Conservation (phyloP, 331 rosid genomes). For the Arachis monticola region DNA sequence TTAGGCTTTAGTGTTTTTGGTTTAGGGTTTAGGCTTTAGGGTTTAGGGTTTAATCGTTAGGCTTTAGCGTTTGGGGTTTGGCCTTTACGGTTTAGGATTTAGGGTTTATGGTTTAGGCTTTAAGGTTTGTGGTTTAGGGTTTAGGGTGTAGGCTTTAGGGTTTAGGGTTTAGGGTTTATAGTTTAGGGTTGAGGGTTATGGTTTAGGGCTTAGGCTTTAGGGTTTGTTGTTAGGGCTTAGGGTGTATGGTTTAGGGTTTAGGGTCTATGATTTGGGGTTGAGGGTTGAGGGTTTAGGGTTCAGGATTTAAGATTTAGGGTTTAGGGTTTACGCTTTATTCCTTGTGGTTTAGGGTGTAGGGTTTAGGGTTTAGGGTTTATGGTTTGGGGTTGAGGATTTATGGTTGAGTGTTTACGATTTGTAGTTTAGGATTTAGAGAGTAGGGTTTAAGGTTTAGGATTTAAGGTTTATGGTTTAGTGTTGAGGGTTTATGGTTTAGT, state of each 20-base stretch:
- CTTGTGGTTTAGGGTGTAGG: background rate
- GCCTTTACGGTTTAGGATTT: background rate
- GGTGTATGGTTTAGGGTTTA: background rate
- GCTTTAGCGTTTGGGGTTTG: background rate
- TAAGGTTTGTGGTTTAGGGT: background rate
- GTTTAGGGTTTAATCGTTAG: background rate
- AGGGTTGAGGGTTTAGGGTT: background rate
- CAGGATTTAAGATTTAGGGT: background rate
- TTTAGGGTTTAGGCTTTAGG: background rate
- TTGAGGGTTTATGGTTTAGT: background rate
- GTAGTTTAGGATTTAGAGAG: background rate
- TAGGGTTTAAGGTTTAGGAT: conserved; percentile 8
- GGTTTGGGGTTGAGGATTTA: background rate
- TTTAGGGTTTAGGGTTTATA: background rate
- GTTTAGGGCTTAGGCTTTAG: background rate
- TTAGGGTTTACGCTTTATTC: background rate
- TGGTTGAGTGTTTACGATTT: background rate
- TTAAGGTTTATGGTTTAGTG: background rate
- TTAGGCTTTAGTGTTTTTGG: background rate
- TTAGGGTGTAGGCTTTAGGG: background rate
- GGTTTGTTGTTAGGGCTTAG: background rate
- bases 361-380: conserved; percentile 3
- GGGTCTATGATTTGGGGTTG: background rate
- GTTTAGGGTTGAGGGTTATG: background rate
- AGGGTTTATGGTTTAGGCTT: background rate